Percentiles rank a stretch among this genome's conserved stretches.
These are phyloP conservation scores for Begonia fuchsioides DNA, from an alignment of 306 rosid species.

Conservation along the genomic window DNA sequence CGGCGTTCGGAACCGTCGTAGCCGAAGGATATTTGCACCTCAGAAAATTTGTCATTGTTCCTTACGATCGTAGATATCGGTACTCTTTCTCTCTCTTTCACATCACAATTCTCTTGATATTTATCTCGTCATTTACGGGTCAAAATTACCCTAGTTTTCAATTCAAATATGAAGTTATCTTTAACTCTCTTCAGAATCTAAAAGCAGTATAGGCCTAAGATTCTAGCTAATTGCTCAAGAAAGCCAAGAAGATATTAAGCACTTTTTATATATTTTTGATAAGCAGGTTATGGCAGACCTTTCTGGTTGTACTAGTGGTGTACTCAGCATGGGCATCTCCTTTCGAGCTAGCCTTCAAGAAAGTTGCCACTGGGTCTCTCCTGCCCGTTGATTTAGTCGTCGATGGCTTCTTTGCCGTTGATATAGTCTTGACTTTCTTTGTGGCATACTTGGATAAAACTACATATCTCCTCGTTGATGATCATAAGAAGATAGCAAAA, in stretches of 20 bases:
- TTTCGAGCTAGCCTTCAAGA: constrained; percentile 64
- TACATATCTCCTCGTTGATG: constrained; percentile 63
- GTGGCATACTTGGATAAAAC: constrained; percentile 70
- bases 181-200: no score
- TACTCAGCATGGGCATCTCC: constrained; percentile 91
- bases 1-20: constrained; percentile 50
- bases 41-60: constrained; percentile 38
- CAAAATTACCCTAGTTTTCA: no score
- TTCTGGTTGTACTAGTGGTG: constrained; percentile 49
- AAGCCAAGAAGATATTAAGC: no score
- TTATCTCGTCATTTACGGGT: no score
- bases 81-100: neutral
- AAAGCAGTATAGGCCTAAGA: no score
- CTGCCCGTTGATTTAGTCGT: constrained; percentile 48
- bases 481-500: constrained; percentile 43
- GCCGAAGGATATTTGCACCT: constrained; percentile 35
- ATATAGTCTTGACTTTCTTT: constrained; percentile 61
- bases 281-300: constrained; percentile 35
- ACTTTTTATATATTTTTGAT: constrained; percentile 6
- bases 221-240: no score
- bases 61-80: constrained; percentile 63
- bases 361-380: constrained; percentile 29
- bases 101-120: no score
- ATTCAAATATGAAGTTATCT: no score
- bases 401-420: constrained; percentile 63